A percentile compares a stretch with the other conserved stretches of the same genome.
phyloP scores from a whole-genome alignment of 306 rosid species.

The Sicyos baderoa region DNA sequence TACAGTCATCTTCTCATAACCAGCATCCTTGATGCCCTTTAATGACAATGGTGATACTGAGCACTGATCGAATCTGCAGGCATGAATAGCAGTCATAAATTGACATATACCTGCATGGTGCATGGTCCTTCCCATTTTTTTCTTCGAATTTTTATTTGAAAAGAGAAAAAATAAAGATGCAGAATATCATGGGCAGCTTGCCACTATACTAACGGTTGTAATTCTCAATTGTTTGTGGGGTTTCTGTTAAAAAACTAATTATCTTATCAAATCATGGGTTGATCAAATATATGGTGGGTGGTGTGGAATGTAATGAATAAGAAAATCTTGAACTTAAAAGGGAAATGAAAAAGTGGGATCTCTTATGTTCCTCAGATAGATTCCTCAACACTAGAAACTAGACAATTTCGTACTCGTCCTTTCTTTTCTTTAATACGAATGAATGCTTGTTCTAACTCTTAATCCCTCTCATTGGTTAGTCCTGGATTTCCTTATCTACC shows the following conservation, averaged over 20 bases:
- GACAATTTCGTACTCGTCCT: not conserved
- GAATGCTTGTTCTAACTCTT: not conserved
- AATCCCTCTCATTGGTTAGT: not conserved
- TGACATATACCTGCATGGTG: not conserved
- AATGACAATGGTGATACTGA: conserved; percentile 61
- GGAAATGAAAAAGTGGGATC: not conserved
- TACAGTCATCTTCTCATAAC: conserved; percentile 87
- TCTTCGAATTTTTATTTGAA: not conserved
- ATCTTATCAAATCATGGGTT: not conserved
- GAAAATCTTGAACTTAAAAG: not conserved
- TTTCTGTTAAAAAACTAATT: not conserved
- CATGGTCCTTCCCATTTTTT: not conserved
- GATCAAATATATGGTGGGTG: not conserved
- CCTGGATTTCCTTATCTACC: not conserved
- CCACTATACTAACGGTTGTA: not conserved
- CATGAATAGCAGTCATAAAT: conserved; percentile 22
- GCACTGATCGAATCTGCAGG: conserved; percentile 70
- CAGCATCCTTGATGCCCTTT: conserved; percentile 84
- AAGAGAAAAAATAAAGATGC: too few relatives aligned
- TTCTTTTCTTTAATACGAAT: not conserved
- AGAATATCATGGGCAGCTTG: not conserved
- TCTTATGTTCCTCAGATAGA: not conserved
- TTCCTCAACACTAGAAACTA: not conserved
- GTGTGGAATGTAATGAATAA: not conserved
- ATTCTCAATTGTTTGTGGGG: not conserved